phyloP scores from a whole-genome alignment of 108 stramenopile species.

The Cafeteria roenbergensis region DNA sequence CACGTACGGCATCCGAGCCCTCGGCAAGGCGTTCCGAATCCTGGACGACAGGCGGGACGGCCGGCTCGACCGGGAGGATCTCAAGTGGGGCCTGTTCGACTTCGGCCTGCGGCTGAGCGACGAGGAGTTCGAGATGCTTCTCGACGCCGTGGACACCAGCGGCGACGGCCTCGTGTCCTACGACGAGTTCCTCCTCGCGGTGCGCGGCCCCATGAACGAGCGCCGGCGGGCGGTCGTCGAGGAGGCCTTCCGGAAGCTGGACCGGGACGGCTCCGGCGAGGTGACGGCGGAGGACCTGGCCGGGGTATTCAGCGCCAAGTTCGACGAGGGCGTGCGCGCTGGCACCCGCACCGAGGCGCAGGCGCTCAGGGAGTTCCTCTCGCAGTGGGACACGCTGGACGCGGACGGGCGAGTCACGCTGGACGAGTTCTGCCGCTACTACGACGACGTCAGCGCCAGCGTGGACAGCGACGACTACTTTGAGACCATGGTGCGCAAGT shows the following conservation, averaged over 20 bases:
- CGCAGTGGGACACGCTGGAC: conserved; percentile 26
- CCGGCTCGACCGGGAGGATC: conserved; percentile 23
- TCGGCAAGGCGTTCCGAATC: conserved; percentile 20
- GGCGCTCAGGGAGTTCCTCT: conserved; percentile 28
- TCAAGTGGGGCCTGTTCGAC: conserved; percentile 33
- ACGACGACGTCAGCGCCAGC: conserved; percentile 32
- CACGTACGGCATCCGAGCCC: conserved; percentile 8
- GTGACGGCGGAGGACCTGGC: conserved; percentile 30
- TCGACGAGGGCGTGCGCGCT: conserved; percentile 16
- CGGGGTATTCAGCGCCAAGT: no score
- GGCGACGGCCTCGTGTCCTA: conserved; percentile 28
- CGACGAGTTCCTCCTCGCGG: conserved; percentile 31
- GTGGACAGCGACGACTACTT: conserved; percentile 40
- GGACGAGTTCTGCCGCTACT: conserved; percentile 38
- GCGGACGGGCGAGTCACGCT: conserved; percentile 25
- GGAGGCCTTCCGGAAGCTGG: conserved; percentile 22
- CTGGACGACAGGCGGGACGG: conserved; percentile 33
- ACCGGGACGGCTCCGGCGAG: conserved; percentile 23
- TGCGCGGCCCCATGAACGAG: conserved; percentile 29
- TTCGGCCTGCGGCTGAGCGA: conserved; percentile 20
- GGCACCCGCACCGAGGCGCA: conserved; percentile 15
- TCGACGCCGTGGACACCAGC: conserved; percentile 27
- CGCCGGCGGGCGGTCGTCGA: conserved; percentile 15
- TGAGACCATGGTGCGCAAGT: conserved; percentile 33
- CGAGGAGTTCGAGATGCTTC: conserved; percentile 26